Base-by-base conservation (phyloP, 2,329 filamentous ascomycete genomes). In the Colletotrichum tabaci region DNA sequence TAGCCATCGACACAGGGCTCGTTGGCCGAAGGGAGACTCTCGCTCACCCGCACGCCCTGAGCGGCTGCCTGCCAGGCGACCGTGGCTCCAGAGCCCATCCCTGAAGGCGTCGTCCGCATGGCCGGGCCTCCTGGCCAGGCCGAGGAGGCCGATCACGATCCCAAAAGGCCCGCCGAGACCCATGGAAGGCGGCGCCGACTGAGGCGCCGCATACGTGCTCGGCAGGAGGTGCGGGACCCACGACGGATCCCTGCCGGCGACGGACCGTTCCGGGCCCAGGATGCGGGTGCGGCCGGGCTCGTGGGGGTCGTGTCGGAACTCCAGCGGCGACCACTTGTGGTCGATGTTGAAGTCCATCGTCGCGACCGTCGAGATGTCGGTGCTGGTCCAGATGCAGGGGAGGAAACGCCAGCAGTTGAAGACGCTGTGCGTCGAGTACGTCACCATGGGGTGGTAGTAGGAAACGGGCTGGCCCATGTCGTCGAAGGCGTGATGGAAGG, bases 181-280 rank as follows among this genome's bases (percentile, higher is more conserved):
- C 0, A 7, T 21, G 0, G 83, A 84, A 0, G 6, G 55, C 3
- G 61, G 74, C 1, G 67, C 10, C 6, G 46, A 16, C 2, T 50
- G 0, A 3, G 49, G 75, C 75, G 42, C 77, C 76, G 21, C 47
- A 67, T 82, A 84, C 1, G 75, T 76, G 16, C 16, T 9, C 0
- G 83, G 83, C 2, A 85, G 74, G 15, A 85, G 72, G 10, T 74
- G 70, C 0, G 83, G 82, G 2, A 85, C 79, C 83, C 83, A 85
- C n/a, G 74, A 77, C 0, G 83, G 78, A 1, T 70, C 66, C 0
- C 49, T 55, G 0, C 82, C 83, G 1, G 77, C 78, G 2, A 80
- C 80, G n/a, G 77, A 0, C 57, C 71, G 1, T 74, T 77, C 4
- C 74, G 77, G 6, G 78, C 77, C 35, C 76, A 77, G 6, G 79